A percentile compares a stretch with the other conserved stretches of the same genome.
These are phyloP conservation scores for Capronia coronata DNA, from an alignment of 2,329 filamentous ascomycete genomes.

Conservation along the genomic window DNA sequence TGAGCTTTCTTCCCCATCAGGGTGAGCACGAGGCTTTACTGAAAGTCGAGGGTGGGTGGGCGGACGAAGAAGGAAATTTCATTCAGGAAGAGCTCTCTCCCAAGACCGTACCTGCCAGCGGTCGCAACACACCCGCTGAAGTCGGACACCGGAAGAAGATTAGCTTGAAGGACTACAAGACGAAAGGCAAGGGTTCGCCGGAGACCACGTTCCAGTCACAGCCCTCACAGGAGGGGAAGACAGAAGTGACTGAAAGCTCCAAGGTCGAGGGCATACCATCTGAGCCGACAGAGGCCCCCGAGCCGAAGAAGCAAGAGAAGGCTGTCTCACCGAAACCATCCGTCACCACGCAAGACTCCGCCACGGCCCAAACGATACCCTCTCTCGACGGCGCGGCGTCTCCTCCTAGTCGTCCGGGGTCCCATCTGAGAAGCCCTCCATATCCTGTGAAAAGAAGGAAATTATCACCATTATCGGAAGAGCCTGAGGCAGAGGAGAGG, in stretches of 20 bases:
- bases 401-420: neutral
- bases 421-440: constrained; percentile 23
- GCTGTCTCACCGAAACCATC: neutral
- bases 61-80: constrained; percentile 42
- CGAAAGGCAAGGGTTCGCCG: constrained; percentile 43
- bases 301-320: constrained; percentile 6
- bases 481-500: neutral
- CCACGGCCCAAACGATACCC: neutral
- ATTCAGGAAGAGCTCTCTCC: constrained; percentile 39
- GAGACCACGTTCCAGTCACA: constrained; percentile 7
- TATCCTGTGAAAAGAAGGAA: constrained; percentile 37
- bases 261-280: neutral
- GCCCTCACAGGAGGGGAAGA: neutral
- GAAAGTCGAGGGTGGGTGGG: constrained; percentile 48
- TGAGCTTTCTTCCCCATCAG: constrained; percentile 56
- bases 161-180: constrained; percentile 55
- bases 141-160: constrained; percentile 54
- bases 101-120: constrained; percentile 33
- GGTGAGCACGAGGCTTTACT: constrained; percentile 48
- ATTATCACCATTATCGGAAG: constrained; percentile 31
- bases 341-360: neutral
- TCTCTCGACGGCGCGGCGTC: constrained; percentile 10
- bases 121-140: constrained; percentile 38
- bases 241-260: neutral
- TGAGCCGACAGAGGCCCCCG: neutral